phyloP scores from a whole-genome alignment of 768 basidiomycete species.

The Leccinellum albellum region DNA sequence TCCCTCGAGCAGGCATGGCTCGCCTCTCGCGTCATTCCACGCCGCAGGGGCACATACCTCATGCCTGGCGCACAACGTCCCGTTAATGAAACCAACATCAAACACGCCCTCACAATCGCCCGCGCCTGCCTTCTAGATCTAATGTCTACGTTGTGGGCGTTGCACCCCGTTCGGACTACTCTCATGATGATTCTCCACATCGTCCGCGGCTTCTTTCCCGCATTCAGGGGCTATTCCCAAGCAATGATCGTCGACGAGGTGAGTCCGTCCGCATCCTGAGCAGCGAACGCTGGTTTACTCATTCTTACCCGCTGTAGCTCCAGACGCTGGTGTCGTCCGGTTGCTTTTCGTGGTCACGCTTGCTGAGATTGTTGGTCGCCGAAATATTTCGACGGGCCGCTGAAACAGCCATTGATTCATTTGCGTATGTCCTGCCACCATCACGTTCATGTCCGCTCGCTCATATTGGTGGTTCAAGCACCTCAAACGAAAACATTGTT shows the following conservation, averaged over 20 bases:
- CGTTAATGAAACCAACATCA: conserved; percentile 53
- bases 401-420: conserved; percentile 64
- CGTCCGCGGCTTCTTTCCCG: conserved; percentile 71
- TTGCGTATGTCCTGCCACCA: conserved; percentile 56
- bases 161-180: conserved; percentile 68
- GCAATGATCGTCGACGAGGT: conserved; percentile 85
- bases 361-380: conserved; percentile 53
- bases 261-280: conserved; percentile 24
- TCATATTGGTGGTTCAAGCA: conserved; percentile 35
- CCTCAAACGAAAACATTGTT: conserved; percentile 69
- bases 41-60: conserved; percentile 42
- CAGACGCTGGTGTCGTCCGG: conserved; percentile 67
- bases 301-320: conserved; percentile 40
- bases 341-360: conserved; percentile 66
- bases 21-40: conserved; percentile 50
- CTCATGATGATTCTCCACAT: conserved; percentile 70
- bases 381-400: conserved; percentile 62
- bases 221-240: conserved; percentile 83
- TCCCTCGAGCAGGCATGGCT: conserved; percentile 50
- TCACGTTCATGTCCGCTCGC: conserved; percentile 12
- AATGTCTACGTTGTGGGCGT: conserved; percentile 43
- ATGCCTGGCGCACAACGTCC: conserved; percentile 68
- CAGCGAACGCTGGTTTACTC: not conserved
- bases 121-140: conserved; percentile 54
- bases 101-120: conserved; percentile 53